Base-by-base conservation (phyloP, 495 filamentous ascomycete genomes). In the Apiosordaria backusii region DNA sequence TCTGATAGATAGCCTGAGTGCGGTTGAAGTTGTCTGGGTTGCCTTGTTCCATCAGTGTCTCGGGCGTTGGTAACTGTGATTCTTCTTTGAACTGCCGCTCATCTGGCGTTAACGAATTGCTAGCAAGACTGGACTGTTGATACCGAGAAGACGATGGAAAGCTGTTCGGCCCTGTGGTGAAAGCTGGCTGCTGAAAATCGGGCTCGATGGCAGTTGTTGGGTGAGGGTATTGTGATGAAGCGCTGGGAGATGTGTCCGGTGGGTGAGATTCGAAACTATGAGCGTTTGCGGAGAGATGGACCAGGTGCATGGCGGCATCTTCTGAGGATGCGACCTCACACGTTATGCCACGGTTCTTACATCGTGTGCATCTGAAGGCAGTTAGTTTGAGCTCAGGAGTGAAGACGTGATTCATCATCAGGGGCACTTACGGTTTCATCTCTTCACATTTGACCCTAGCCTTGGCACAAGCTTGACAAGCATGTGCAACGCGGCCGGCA, bases 391-490 rank as follows among this genome's bases (percentile, higher is more conserved):
- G 65, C 15, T 23, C 16, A 29, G 50, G 74, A 74, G 29, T 24
- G 22, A 35, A 15, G 57, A 61, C 24, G 25, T 35, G 50, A 35
- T 61, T 23, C 52, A 60, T 40, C 57, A 59, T 35, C 7, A 63
- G 57, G 54, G 22, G 50, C 9, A 64, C 71, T 57, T 64, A 60
- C 67, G 77, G 76, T 68, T 80, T 79, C 35, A 65, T 25, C 66
- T 86, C 83, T 66, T 85, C 84, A 62, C 83, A 86, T 66, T 85
- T 85, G 7, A 86, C 75, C 24, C 85, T 80, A 1, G 83, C 82
- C 4, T 79, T 76, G 24, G 85, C 83, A 67, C 85, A 85, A 4
- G 79, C 68, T 25, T 78, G 80, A 64, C 84, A 86, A 1, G 84
- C 84, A 64, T 85, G 84, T 4, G 82, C 82, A 10, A 85, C 83